phyloP scores from a whole-genome alignment of 768 basidiomycete genomes.

The Chalciporus piperatus region DNA sequence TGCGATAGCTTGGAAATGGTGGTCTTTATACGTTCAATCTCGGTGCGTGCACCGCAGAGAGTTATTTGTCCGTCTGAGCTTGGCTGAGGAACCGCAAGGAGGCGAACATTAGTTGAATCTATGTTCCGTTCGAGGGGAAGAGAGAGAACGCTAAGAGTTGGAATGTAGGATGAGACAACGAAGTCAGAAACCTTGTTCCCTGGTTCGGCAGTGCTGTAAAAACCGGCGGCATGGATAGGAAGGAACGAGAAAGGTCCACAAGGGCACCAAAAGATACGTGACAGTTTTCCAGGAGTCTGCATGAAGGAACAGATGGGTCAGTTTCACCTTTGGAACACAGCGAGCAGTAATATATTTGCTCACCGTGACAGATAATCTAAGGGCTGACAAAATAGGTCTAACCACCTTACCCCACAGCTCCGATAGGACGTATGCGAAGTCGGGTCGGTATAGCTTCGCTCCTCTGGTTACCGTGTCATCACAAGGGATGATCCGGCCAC shows the following conservation, averaged over 20 bases:
- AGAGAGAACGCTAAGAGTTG: conserved; percentile 21
- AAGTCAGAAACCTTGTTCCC: neutral
- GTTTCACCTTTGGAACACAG: no score
- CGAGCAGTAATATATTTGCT: no score
- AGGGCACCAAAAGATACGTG: neutral
- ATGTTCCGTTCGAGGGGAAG: neutral
- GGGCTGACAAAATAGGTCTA: no score
- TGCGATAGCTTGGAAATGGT: no score
- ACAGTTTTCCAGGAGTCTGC: neutral
- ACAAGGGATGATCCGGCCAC: no score
- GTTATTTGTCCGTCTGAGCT: conserved; percentile 1
- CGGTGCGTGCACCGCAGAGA: conserved; percentile 2
- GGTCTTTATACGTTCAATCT: conserved; percentile 22
- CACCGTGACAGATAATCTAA: no score
- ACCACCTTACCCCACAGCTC: no score
- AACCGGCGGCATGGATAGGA: neutral
- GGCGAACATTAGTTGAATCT: neutral
- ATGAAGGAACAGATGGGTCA: no score
- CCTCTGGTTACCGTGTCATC: no score
- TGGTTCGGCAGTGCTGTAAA: neutral
- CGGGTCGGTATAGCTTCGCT: no score
- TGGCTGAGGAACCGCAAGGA: conserved; percentile 12
- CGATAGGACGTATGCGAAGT: no score
- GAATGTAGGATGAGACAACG: conserved; percentile 22
- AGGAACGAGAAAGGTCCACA: neutral